phyloP scores from a whole-genome alignment of 225 moss, liverwort and hornwort genomes.

The Antitrichia curtipendula region DNA sequence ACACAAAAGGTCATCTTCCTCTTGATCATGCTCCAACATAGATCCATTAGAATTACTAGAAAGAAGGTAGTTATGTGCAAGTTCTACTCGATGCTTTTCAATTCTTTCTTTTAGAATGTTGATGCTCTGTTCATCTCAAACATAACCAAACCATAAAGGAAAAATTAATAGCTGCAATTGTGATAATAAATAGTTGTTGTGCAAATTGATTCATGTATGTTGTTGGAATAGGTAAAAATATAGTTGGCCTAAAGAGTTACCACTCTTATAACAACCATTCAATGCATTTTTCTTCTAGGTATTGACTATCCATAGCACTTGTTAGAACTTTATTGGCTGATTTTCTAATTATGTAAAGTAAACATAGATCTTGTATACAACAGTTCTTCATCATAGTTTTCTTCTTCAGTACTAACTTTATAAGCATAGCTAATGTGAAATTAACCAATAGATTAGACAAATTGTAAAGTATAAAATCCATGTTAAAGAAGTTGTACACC shows the following conservation, averaged over 20 bases:
- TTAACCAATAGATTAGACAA: not conserved
- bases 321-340: not conserved
- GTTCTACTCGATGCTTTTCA: conserved; percentile 42
- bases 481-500: not conserved
- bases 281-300: not conserved
- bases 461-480: not conserved
- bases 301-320: not conserved
- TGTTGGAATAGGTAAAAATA: not conserved
- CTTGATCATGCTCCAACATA: conserved; percentile 6
- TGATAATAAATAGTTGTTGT: not conserved
- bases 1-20: conserved; percentile 34
- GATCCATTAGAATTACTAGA: not conserved
- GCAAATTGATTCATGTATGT: not conserved
- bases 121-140: conserved; percentile 30
- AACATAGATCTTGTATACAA: not conserved
- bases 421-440: not conserved
- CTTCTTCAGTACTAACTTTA: not conserved
- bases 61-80: conserved; percentile 36
- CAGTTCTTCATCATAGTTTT: not conserved
- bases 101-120: conserved; percentile 30
- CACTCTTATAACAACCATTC: not conserved
- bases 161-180: not conserved
- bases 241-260: not conserved
- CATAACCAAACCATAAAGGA: not conserved
- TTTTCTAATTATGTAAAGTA: not conserved